Base-by-base conservation (phyloP, 2,329 filamentous ascomycete genomes). In the Fusarium oligoseptatum region DNA sequence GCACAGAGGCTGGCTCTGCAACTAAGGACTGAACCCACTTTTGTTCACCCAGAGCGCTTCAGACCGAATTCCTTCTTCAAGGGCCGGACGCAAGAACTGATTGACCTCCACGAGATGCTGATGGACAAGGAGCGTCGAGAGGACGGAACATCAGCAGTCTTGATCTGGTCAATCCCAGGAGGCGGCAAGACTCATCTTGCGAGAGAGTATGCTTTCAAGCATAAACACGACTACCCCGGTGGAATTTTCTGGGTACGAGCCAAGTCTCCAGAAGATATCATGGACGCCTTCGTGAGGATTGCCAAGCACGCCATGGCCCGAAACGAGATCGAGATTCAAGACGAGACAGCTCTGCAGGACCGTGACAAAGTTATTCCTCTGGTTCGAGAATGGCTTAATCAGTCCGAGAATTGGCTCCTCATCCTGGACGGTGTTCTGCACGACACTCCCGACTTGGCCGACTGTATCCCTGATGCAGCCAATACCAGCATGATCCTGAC, bases 181-280 rank as follows among this genome's bases (percentile, higher is more conserved):
- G 76, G 76, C 11, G 76, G 76, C 2, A 78, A 78, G 17, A 77
- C 76, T 1, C 71, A 76, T 29, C 70, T 78, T 11, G 76, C 76
- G 12, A 68, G 76, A 39, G 76, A 78, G 43, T 78, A 78, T 39
- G 76, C 76, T 4, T 78, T 77, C 37, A 74, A 68, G 15, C 67
- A 78, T 58, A 63, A 71, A 11, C 64, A 71, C 17, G 48, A 78
- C 37, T 78, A 78, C 32, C 67, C 76, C 1, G 75, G 76, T 17
- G 76, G 76, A 2, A 66, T 78, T 17, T 78, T 78, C 45, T 78
- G 76, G 76, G 71, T 78, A 22, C 74, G 76, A 15, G 72, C 70
- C 36, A 78, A 78, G 55, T 55, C 71, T 29, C 74, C 74, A 27
- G 76, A 78, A 56, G 76, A 78, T n/a, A 70, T 78, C 15, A 76